Conservation (phyloP, 2,329 filamentous ascomycete genomes). For the Colletotrichum filicis region DNA sequence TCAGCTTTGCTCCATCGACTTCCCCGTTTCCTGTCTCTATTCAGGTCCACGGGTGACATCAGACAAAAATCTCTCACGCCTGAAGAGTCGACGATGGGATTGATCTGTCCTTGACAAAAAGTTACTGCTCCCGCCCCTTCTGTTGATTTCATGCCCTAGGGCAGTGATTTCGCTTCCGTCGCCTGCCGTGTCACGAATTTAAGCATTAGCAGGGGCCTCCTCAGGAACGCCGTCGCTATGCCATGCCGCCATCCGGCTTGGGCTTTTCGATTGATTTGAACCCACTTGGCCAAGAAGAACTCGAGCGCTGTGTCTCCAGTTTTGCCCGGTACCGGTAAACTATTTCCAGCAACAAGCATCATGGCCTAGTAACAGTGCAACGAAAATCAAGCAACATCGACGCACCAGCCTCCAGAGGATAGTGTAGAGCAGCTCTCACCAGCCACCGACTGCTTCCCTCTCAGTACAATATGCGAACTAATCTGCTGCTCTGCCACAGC, state of each 20-base stretch:
- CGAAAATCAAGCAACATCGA: background rate
- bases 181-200: background rate
- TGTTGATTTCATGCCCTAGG: background rate
- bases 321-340: constrained; percentile 11
- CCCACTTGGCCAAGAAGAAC: constrained; percentile 1
- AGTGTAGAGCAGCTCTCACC: background rate
- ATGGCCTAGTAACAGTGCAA: background rate
- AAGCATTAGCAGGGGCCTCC: background rate
- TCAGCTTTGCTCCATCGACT: constrained; percentile 5
- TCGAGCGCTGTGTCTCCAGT: constrained; percentile 4
- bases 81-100: background rate
- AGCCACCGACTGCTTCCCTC: background rate
- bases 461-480: too few relatives aligned
- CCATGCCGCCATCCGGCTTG: constrained; percentile 22
- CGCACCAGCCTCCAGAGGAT: background rate
- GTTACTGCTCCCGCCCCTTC: background rate
- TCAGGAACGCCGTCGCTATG: background rate
- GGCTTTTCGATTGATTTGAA: background rate
- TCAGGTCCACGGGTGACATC: constrained; percentile 25
- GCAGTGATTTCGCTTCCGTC: constrained; percentile 1
- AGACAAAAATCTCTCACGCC: constrained; percentile 24
- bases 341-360: constrained; percentile 19
- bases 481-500: constrained; percentile 11
- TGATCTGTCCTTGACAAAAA: background rate
- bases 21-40: constrained; percentile 12